Evolutionary conservation across 345 rosid species (phyloP).

Genomic region (Lepidium africanum): DNA sequence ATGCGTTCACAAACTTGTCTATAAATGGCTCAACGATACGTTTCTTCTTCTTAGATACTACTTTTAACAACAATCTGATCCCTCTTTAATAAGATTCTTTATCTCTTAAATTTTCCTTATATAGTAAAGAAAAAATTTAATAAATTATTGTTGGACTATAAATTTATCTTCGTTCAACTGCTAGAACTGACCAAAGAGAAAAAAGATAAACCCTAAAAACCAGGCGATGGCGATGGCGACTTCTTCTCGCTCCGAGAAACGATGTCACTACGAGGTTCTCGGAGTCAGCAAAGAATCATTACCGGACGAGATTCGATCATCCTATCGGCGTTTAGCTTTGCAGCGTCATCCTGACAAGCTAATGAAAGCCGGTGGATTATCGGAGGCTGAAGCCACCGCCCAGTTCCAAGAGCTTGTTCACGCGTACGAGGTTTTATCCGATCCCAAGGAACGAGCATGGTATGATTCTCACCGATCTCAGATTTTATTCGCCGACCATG

Average conservation of each 20-base stretch:
- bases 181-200: neutral
- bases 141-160: too few relatives aligned
- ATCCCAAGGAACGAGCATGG: slow-evolving; percentile 89
- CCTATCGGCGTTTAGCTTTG: slow-evolving; percentile 76
- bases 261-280: slow-evolving; percentile 85
- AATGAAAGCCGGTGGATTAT: slow-evolving; percentile 65
- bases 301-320: slow-evolving; percentile 73
- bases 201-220: slow-evolving; percentile 4
- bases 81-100: neutral
- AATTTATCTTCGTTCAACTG: too few relatives aligned
- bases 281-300: slow-evolving; percentile 49
- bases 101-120: neutral
- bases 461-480: slow-evolving; percentile 94
- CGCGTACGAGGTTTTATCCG: slow-evolving; percentile 83
- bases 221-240: slow-evolving; percentile 36
- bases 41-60: neutral
- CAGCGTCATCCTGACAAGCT: slow-evolving; percentile 99
- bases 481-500: slow-evolving; percentile 73
- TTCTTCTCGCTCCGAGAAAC: slow-evolving; percentile 49
- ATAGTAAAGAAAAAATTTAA: neutral
- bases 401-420: slow-evolving; percentile 86
- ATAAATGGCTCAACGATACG: slow-evolving; percentile 2
- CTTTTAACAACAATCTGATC: slow-evolving; percentile 11
- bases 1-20: slow-evolving; percentile 13
- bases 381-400: slow-evolving; percentile 74